Percentiles rank a stretch among this genome's conserved stretches.
Evolutionary conservation across 352 stramenopile genomes (phyloP).

Genomic region (Elongisporangium undulatum): DNA sequence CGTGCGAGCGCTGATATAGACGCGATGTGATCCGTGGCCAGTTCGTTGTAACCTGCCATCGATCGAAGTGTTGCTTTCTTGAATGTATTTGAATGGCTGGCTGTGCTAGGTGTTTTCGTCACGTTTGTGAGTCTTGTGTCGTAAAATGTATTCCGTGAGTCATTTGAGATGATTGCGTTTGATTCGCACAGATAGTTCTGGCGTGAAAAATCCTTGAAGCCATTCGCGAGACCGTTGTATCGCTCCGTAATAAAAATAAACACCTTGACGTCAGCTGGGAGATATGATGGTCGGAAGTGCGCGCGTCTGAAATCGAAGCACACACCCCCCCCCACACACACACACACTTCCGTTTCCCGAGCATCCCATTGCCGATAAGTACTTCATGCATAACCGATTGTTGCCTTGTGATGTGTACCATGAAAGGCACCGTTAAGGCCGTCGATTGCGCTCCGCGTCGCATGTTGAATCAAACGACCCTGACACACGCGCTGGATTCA

Average conservation of each 20-base stretch:
- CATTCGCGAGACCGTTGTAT: conserved; percentile 1
- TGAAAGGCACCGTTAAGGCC: not conserved
- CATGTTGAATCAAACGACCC: no score
- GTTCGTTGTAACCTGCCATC: no score
- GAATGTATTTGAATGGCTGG: not conserved
- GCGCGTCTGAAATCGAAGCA: no score
- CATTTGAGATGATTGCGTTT: not conserved
- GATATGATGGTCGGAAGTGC: conserved; percentile 4
- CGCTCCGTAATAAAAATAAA: not conserved
- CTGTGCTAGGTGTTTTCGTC: not conserved
- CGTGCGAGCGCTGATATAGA: conserved; percentile 2
- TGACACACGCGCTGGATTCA: no score
- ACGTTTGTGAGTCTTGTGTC: not conserved
- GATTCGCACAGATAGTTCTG: no score
- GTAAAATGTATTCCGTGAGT: not conserved
- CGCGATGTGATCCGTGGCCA: no score
- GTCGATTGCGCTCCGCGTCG: not conserved
- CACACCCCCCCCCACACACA: no score
- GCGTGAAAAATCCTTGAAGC: not conserved
- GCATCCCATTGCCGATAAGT: conserved; percentile 1
- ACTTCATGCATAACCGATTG: conserved; percentile 7
- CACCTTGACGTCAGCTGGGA: conserved; percentile 3
- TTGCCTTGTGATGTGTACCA: not conserved
- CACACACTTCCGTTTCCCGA: conserved; percentile 6
- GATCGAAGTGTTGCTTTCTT: no score